Evolutionary conservation across 2,329 filamentous ascomycete species (phyloP).

Genomic region (Aspergillus puulaauensis): DNA sequence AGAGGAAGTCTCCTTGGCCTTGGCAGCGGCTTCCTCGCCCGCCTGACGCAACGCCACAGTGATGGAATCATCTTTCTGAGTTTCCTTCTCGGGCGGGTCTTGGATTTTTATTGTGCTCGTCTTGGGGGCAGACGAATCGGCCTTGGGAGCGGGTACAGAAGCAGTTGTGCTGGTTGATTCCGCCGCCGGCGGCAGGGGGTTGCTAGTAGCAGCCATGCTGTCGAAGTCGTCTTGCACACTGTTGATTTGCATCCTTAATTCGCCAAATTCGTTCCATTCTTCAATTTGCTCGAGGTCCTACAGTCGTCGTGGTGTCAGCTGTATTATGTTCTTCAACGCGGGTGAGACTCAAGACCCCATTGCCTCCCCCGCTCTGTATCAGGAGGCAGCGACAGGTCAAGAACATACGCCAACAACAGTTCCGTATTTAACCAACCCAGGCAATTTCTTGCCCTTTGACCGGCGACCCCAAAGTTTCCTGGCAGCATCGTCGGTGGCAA

Average conservation of each 20-base stretch:
- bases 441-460: constrained; percentile 82
- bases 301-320: constrained; percentile 12
- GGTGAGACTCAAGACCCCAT: too few relatives aligned
- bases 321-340: neutral
- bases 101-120: constrained; percentile 43
- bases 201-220: constrained; percentile 31
- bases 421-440: constrained; percentile 83
- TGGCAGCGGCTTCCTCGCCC: constrained; percentile 40
- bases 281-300: constrained; percentile 93
- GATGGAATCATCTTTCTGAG: constrained; percentile 38
- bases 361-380: neutral
- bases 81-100: constrained; percentile 37
- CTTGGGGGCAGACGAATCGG: constrained; percentile 25
- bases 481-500: constrained; percentile 85
- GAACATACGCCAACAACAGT: constrained; percentile 76
- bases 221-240: constrained; percentile 38
- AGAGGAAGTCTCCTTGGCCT: constrained; percentile 34
- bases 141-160: constrained; percentile 24
- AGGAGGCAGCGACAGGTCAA: neutral
- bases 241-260: constrained; percentile 80
- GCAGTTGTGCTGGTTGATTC: constrained; percentile 24
- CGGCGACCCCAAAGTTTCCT: constrained; percentile 85
- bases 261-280: constrained; percentile 99
- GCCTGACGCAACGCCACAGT: constrained; percentile 45
- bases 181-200: constrained; percentile 18